Evolutionary conservation across 2,329 filamentous ascomycete species (phyloP).

Genomic region (Pyricularia grisea): DNA sequence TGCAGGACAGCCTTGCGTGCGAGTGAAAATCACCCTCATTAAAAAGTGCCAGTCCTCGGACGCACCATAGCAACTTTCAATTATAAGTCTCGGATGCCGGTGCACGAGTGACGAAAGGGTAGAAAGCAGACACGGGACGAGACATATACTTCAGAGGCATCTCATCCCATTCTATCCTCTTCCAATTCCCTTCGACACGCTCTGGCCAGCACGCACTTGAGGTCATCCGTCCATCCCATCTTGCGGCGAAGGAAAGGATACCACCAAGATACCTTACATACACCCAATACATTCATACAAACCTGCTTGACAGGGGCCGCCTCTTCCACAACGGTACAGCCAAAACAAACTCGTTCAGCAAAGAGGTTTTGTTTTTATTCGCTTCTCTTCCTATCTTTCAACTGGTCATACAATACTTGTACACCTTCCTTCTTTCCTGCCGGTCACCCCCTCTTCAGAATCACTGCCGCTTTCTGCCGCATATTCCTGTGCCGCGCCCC

Average conservation of each 20-base stretch:
- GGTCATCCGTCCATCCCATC: background rate
- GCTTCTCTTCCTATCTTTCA: background rate
- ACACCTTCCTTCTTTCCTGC: background rate
- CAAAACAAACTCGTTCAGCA: background rate
- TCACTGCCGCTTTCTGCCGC: background rate
- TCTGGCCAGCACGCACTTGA: background rate
- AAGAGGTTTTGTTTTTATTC: background rate
- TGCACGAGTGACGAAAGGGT: background rate
- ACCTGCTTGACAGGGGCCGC: background rate
- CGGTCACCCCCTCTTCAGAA: background rate
- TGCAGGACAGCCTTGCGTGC: background rate
- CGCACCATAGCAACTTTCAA: background rate
- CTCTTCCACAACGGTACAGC: background rate
- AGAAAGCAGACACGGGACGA: background rate
- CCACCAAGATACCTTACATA: background rate
- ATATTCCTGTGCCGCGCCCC: background rate
- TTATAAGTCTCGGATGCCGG: background rate
- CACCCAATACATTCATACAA: background rate
- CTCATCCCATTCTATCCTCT: background rate
- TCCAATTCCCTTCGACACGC: background rate
- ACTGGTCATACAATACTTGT: background rate
- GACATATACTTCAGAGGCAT: slow-evolving; percentile 1
- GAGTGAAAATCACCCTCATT: background rate
- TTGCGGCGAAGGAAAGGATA: background rate
- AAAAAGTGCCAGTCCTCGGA: background rate